Evolutionary conservation across 2,329 filamentous ascomycete genomes (phyloP), one percentile per base, ranked within the genome.

Genomic region (Colletotrichum lindemuthianum): DNA sequence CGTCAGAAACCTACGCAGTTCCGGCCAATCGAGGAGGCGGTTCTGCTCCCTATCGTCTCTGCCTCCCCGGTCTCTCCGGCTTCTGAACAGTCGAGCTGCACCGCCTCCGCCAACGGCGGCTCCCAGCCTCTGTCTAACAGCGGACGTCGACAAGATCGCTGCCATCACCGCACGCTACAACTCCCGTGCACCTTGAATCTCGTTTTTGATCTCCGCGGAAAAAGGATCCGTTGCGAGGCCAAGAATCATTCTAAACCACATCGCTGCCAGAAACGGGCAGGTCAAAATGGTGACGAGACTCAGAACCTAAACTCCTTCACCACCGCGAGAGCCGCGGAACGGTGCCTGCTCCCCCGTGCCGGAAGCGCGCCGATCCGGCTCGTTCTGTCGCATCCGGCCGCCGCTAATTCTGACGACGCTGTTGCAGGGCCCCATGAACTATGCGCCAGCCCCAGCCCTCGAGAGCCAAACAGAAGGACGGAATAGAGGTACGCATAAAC

Each of bases 361-460:
- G 63, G 58, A 65, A 61, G 41, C 32, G 58, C 51, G 58, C 58
- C 58, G 58, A 57, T 49, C 52, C 58, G 58, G 52, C 40, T 50
- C 32, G 50, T 48, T 39, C 50, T 47, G 45, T 58, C 59, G 51
- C 52, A 61, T 56, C 34, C 32, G 57, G 40, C 51, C 58, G 57
- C 51, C 15, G 51, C 51, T 57, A 43, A 63, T 47, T 43, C 45
- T 36, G 32, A 61, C 61, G 45, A 65, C 40, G 47, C 51, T 57
- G 47, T 33, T 44, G 51, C 51, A 24, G 59, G 13, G 47, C 36
- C 36, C 63, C 52, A 61, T 53, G 58, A 63, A 47, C 52, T 52
- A 55, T 57, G 63, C 41, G 12, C 15, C 10, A 44, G 16, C 16
- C 34, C 15, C 10, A 44, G 16, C 16, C 34, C 12, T 11, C 41